A percentile compares a stretch with the other conserved stretches of the same genome.
Conservation (phyloP, 441 rosid genomes). For the Cnidoscolus chayamansa region DNA sequence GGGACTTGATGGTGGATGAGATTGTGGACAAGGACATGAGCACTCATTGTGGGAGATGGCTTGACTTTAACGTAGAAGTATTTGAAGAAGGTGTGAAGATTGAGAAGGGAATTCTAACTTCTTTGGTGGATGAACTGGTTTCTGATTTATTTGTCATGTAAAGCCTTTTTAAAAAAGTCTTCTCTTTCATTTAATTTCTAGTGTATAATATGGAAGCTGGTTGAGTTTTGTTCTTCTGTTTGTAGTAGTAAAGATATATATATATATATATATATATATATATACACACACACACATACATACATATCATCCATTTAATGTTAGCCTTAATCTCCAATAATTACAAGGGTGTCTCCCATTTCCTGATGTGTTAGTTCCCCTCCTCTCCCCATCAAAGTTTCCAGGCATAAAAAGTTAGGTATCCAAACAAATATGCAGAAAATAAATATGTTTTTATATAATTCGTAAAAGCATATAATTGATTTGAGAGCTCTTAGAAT, state of each 20-base stretch:
- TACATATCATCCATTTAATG: background rate
- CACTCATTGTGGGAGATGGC: constrained; percentile 58
- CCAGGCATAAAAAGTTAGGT: too few species aligned
- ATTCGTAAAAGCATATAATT: too few species aligned
- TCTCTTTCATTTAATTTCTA: background rate
- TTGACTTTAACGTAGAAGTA: constrained; percentile 55
- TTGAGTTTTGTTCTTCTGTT: constrained; percentile 1
- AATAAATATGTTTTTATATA: too few species aligned
- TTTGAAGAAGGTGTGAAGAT: constrained; percentile 63
- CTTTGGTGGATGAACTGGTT: constrained; percentile 70
- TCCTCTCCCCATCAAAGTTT: too few species aligned
- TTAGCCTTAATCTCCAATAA: background rate
- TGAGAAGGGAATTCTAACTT: constrained; percentile 55
- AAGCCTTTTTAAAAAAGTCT: background rate
- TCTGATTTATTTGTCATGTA: constrained; percentile 37
- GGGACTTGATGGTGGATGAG: constrained; percentile 71
- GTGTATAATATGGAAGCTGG: too few species aligned
- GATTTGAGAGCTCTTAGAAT: too few species aligned
- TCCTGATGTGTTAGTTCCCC: background rate
- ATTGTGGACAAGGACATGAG: constrained; percentile 80
- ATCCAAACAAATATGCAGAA: too few species aligned
- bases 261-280: too few species aligned
- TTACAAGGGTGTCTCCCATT: background rate
- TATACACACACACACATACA: background rate
- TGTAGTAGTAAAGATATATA: background rate